Percentiles rank a stretch among this genome's conserved stretches.
Evolutionary conservation across 139 green algal species (phyloP).

Genomic region (Coelastrella sp.): DNA sequence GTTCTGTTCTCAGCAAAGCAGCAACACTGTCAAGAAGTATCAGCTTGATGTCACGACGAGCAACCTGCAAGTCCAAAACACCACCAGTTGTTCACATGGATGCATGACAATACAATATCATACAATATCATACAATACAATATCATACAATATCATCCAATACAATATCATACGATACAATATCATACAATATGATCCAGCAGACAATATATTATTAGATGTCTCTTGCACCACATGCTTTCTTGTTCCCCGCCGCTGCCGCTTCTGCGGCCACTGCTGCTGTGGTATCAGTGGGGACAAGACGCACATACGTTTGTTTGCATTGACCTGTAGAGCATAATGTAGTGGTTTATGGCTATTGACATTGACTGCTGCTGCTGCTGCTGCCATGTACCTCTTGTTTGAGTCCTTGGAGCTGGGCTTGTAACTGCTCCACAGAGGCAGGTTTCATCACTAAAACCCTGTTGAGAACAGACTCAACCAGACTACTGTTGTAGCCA

Average conservation of each 20-base stretch:
- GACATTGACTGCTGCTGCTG: not conserved
- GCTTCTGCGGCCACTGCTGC: no score
- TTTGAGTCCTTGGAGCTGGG: constrained; percentile 47
- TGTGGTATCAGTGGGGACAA: no score
- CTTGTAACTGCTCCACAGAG: constrained; percentile 51
- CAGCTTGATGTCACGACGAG: constrained; percentile 53
- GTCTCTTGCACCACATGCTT: no score
- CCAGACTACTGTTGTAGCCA: not conserved
- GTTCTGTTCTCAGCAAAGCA: constrained; percentile 68
- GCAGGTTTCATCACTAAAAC: constrained; percentile 66
- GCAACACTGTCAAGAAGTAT: constrained; percentile 89
- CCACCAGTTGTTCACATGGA: no score
- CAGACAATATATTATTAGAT: no score
- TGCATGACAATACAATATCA: not conserved
- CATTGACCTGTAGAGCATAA: no score
- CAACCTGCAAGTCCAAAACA: constrained; percentile 3
- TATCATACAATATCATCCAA: not conserved
- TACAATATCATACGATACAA: not conserved
- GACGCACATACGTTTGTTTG: no score
- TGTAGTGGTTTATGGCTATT: no score
- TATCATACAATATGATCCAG: not conserved
- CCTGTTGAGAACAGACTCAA: constrained; percentile 55
- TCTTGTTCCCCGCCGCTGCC: no score
- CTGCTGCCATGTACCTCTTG: constrained; percentile 3
- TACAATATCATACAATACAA: not conserved